Evolutionary conservation across 1,284 basidiomycete genomes (phyloP).

Genomic region (Cystobasidium slooffiae): DNA sequence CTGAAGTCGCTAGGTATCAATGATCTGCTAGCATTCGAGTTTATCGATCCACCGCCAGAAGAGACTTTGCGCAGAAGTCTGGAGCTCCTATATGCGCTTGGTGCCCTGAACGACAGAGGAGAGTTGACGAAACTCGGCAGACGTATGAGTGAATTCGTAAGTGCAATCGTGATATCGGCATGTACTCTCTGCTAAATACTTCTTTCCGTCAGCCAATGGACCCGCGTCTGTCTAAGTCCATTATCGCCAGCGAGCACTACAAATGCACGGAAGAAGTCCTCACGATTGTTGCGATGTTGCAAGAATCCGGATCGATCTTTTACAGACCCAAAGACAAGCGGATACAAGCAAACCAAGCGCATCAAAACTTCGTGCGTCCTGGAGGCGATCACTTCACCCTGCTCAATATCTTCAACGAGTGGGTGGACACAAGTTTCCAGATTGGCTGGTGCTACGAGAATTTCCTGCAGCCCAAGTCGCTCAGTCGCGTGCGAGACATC

Average conservation of each 20-base stretch:
- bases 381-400: constrained; percentile 99
- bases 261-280: constrained; percentile 96
- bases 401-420: constrained; percentile 81
- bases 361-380: constrained; percentile 90
- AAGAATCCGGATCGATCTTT: constrained; percentile 91
- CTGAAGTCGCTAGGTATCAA: constrained; percentile 69
- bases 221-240: constrained; percentile 94
- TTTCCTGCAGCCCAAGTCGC: constrained; percentile 94
- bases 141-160: constrained; percentile 96
- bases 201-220: constrained; percentile 61
- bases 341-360: constrained; percentile 90
- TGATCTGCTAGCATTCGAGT: constrained; percentile 67
- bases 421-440: constrained; percentile 95
- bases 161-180: background rate
- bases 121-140: constrained; percentile 94
- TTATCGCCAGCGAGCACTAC: constrained; percentile 92
- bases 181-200: background rate
- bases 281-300: constrained; percentile 96
- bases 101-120: constrained; percentile 92
- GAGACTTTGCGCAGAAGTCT: constrained; percentile 97
- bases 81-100: constrained; percentile 91
- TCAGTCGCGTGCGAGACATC: constrained; percentile 92
- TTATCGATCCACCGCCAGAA: constrained; percentile 74
- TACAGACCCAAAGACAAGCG: constrained; percentile 92
- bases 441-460: constrained; percentile 78